A percentile compares a stretch with the other conserved stretches of the same genome.
These are phyloP conservation scores for Epicoccum nigrum DNA, from an alignment of 2,329 filamentous ascomycete species.

Conservation along the genomic window DNA sequence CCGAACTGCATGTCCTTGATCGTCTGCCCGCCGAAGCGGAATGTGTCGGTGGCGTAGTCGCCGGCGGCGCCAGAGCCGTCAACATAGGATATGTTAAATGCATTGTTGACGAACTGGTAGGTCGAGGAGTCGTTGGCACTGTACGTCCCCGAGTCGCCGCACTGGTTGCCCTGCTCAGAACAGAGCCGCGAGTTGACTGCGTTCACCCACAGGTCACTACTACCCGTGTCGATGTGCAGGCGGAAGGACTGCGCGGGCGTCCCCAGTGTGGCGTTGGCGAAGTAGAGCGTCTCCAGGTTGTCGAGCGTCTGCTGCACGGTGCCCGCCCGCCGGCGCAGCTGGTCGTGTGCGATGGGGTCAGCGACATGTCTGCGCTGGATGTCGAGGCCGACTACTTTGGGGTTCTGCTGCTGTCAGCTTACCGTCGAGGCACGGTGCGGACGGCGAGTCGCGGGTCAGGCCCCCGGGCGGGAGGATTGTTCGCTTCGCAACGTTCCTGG, in stretches of 20 bases:
- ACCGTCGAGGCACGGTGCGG: not conserved
- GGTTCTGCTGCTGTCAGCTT: slow-evolving; percentile 40
- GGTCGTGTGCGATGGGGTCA: slow-evolving; percentile 56
- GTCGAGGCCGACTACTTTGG: slow-evolving; percentile 57
- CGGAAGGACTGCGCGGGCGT: slow-evolving; percentile 62
- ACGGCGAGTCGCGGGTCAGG: slow-evolving; percentile 1
- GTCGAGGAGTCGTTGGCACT: slow-evolving; percentile 74
- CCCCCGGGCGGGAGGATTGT: slow-evolving; percentile 14
- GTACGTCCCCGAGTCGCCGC: slow-evolving; percentile 70
- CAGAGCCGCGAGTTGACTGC: slow-evolving; percentile 67
- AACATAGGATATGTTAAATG: slow-evolving; percentile 88
- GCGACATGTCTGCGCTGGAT: slow-evolving; percentile 56
- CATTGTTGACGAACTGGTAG: slow-evolving; percentile 72
- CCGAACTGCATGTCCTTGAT: slow-evolving; percentile 71
- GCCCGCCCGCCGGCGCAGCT: slow-evolving; percentile 48
- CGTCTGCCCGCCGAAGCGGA: slow-evolving; percentile 63
- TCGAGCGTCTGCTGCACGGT: slow-evolving; percentile 57
- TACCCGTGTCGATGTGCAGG: slow-evolving; percentile 67
- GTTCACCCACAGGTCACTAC: slow-evolving; percentile 71
- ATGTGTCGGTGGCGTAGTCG: slow-evolving; percentile 79
- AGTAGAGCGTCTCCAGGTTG: slow-evolving; percentile 66
- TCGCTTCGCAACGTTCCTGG: slow-evolving; percentile 22
- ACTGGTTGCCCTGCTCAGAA: slow-evolving; percentile 55
- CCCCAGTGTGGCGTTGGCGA: slow-evolving; percentile 63
- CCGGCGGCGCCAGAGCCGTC: slow-evolving; percentile 79